Evolutionary conservation across 2,329 filamentous ascomycete genomes (phyloP), one percentile per base, ranked within the genome.

Genomic region (Colletotrichum spaethianum): DNA sequence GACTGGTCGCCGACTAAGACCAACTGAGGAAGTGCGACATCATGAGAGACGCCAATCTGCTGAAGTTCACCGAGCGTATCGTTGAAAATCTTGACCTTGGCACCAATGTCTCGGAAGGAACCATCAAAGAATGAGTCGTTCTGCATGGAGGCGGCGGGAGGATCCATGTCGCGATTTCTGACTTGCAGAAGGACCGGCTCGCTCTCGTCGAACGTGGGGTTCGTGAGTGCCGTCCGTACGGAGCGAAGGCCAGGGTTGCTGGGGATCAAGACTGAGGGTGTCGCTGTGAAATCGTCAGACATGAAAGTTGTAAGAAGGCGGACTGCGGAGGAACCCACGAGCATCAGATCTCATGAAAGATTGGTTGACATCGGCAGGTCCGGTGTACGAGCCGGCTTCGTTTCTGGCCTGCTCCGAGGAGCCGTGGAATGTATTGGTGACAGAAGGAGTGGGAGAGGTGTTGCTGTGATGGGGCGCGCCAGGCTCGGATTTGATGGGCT

Each of bases 1-100:
- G 90, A 93, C 77, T 98, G 95, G 60, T 97, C 94, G 0, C 95
- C 95, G 0, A 97, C 90, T 0, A 97, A 89, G 7, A 96, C 93
- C 12, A 97, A 90, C 75, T 94, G 94, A 0, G 95, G 94, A 0
- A 97, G 84, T 0, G 90, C 89, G 0, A 94, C 89, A 5, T 91
- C 88, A 23, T 93, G 89, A 61, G 93, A 91, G 0, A 97, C 91
- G 0, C 93, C 93, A 0, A 96, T 86, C 7, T 91, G 87, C 62
- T 94, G 90, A 0, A 98, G 87, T 59, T 92, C 89, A 3, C 89
- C 89, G 0, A 94, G 87, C 0, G 89, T 89, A 57, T 93, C 86
- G 2, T 94, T 91, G 60, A 91, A 89, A 0, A 88, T 86, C 63
- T 92, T 93, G 1, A 93, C 82, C 56, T 90, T 86, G n/a, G 86